Base-by-base conservation (phyloP, 768 basidiomycete genomes). In the Leucosporidium creatinivorum region DNA sequence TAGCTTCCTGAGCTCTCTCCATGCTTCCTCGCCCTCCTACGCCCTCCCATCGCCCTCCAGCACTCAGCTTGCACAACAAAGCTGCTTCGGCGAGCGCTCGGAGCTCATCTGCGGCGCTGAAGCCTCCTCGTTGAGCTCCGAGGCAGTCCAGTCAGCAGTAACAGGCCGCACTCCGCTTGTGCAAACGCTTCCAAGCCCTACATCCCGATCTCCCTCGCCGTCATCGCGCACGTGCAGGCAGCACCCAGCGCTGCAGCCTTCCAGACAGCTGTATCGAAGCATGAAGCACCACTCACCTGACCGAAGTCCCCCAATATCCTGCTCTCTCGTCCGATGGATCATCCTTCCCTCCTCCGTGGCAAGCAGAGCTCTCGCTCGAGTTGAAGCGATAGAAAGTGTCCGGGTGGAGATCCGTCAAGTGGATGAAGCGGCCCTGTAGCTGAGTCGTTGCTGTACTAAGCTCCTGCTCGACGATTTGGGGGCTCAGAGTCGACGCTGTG, bases 361-460 rank as follows among this genome's bases (percentile, higher is more conserved):
- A 92, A 15, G 85, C 82, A 7, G 81, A 84, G n/a, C 81, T 80
- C 68, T 83, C 79, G 12, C 85, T 82, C n/a, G 84, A 78, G 51
- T 81, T 81, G 26, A 75, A 73, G 12, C 74, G 70, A 76, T 90
- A 91, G 77, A 83, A 79, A 26, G 85, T 84, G 78, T 91, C 89
- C 44, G 89, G 89, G 74, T 92, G 90, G 65, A 91, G 84, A 77
- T 92, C 90, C 26, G 88, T 89, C 69, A 91, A 85, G 74, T 90
- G 89, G 30, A 91, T 77, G 78, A 90, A 91, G 56, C 88, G 84
- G 15, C 88, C 87, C 65, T 84, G 84, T 25, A 88, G 80, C 5
- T 44, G 8, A 6, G 39, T 44, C 3, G 39, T 17, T 8, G 8
- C 39, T 44, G 39, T 44, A 44, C 39, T 44, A 13, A 44, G 39